Conservation (phyloP, 208 protist species). For the Trypanosoma caninum region DNA sequence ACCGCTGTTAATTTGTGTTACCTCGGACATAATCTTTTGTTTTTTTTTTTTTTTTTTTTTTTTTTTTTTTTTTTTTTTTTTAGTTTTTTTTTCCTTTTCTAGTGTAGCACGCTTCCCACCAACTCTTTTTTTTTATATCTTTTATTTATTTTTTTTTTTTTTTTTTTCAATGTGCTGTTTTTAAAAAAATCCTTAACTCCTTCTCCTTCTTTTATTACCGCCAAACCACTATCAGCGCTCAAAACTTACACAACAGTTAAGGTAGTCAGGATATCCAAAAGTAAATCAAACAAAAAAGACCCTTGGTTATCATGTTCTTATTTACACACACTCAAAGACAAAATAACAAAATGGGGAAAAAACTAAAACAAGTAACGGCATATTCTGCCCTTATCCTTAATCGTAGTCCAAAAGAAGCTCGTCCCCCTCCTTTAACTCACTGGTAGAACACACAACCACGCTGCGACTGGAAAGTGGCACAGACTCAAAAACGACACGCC, state of each 20-base stretch:
- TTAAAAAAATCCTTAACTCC: neutral
- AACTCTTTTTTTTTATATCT: too few relatives aligned
- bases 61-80: neutral
- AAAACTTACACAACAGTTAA: too few relatives aligned
- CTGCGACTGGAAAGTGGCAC: constrained; percentile 41
- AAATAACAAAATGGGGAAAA: neutral
- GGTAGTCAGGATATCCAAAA: too few relatives aligned
- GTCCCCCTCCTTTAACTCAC: constrained; percentile 56
- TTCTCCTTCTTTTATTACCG: neutral
- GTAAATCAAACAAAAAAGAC: neutral
- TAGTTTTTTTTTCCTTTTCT: neutral
- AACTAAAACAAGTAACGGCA: neutral
- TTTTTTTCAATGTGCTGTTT: neutral
- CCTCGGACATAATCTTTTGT: constrained; percentile 22
- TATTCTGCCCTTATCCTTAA: constrained; percentile 1
- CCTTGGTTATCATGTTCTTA: neutral
- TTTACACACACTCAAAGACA: too few relatives aligned
- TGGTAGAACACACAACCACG: constrained; percentile 70
- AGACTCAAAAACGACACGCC: constrained; percentile 56
- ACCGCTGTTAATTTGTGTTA: constrained; percentile 15
- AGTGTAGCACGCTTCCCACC: too few relatives aligned
- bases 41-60: constrained; percentile 1
- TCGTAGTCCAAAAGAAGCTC: constrained; percentile 60
- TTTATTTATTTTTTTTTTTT: neutral
- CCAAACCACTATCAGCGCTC: too few relatives aligned